Conservation (phyloP, 345 rosid genomes). For the Hibiscus tridactylites region DNA sequence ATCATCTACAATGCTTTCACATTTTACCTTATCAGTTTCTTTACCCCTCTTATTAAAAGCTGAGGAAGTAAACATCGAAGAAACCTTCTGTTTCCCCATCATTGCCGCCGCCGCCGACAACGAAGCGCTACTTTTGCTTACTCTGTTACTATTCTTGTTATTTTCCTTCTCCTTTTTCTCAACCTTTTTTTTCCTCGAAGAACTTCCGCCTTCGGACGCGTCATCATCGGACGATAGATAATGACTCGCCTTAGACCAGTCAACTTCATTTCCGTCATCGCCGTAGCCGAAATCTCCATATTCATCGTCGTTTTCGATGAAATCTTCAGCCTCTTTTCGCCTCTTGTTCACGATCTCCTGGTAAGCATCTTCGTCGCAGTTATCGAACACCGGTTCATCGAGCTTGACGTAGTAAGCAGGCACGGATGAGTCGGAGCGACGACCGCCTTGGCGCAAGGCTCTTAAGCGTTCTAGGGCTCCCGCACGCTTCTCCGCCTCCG, state of each 20-base stretch:
- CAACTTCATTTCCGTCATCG: slow-evolving; percentile 91
- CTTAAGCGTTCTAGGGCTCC: slow-evolving; percentile 65
- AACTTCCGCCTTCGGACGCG: slow-evolving; percentile 49
- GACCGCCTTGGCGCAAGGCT: slow-evolving; percentile 66
- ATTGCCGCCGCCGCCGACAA: slow-evolving; percentile 73
- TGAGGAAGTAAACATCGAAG: slow-evolving; percentile 71
- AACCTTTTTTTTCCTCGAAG: slow-evolving; percentile 15
- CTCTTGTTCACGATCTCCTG: slow-evolving; percentile 65
- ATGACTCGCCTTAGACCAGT: slow-evolving; percentile 58
- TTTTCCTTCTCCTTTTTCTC: slow-evolving; percentile 42
- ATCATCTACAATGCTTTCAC: slow-evolving; percentile 69
- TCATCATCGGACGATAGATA: slow-evolving; percentile 65
- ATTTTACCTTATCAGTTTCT: slow-evolving; percentile 51
- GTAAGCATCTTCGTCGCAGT: slow-evolving; percentile 70
- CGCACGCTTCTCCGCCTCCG: slow-evolving; percentile 43
- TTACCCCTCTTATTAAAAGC: slow-evolving; percentile 59
- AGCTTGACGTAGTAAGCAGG: slow-evolving; percentile 54
- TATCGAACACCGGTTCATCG: slow-evolving; percentile 71
- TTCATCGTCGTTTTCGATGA: slow-evolving; percentile 72
- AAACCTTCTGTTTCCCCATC: slow-evolving; percentile 77
- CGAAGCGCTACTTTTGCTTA: slow-evolving; percentile 48
- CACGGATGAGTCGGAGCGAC: slow-evolving; percentile 41
- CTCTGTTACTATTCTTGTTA: slow-evolving; percentile 32
- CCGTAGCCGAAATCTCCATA: slow-evolving; percentile 70
- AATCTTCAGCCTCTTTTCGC: slow-evolving; percentile 64